Evolutionary conservation across 2,329 filamentous ascomycete species (phyloP).

Genomic region (Hymenoscyphus infarciens): DNA sequence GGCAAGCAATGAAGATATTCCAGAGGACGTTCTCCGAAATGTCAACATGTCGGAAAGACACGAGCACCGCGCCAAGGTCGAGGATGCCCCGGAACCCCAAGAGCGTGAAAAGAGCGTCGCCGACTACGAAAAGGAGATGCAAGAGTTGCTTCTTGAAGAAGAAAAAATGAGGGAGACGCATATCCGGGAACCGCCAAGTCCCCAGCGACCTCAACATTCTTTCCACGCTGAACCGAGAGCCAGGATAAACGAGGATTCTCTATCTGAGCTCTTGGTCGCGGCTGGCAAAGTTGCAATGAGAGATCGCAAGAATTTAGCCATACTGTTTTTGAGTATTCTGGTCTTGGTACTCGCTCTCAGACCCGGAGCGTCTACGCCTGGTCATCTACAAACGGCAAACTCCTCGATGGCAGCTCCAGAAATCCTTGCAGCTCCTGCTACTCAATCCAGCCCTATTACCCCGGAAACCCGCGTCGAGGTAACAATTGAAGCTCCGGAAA

Average conservation of each 20-base stretch:
- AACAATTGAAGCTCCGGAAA: background rate
- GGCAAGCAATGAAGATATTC: background rate
- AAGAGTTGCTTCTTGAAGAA: conserved; percentile 39
- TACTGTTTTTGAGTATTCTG: conserved; percentile 51
- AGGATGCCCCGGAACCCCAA: conserved; percentile 2
- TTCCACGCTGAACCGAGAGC: conserved; percentile 9
- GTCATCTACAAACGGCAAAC: background rate
- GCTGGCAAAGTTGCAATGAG: conserved; percentile 51
- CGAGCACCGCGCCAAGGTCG: background rate
- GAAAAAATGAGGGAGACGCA: conserved; percentile 54
- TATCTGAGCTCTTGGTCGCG: conserved; percentile 52
- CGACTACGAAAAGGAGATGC: conserved; percentile 48
- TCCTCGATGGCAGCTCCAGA: background rate
- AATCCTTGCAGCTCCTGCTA: background rate
- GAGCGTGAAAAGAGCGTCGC: conserved; percentile 12
- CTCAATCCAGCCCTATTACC: background rate
- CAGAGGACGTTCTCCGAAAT: background rate
- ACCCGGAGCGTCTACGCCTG: conserved; percentile 10
- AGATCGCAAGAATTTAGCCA: conserved; percentile 58
- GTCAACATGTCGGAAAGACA: background rate
- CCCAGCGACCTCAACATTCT: background rate
- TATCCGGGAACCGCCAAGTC: conserved; percentile 35
- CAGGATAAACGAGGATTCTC: conserved; percentile 39
- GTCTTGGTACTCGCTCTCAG: conserved; percentile 48
- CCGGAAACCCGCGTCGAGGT: background rate